Conservation (phyloP, 1,284 basidiomycete genomes). For the Chalciporus sp. region DNA sequence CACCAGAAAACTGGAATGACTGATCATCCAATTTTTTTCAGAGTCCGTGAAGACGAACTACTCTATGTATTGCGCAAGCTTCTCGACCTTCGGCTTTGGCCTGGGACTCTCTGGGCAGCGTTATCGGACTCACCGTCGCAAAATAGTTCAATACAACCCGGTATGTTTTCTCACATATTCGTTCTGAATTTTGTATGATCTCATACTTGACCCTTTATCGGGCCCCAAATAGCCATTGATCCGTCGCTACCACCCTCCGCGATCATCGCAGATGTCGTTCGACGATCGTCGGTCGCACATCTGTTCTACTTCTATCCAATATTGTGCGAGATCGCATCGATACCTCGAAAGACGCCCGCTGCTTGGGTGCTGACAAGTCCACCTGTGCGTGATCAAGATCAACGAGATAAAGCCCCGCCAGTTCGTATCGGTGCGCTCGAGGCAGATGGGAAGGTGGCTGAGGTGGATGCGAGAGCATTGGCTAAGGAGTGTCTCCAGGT, state of each 20-base stretch:
- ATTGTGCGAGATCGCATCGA: slow-evolving; percentile 76
- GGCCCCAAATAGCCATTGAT: slow-evolving; percentile 41
- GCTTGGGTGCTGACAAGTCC: slow-evolving; percentile 52
- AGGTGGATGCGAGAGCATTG: slow-evolving; percentile 67
- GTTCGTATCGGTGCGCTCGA: slow-evolving; percentile 30
- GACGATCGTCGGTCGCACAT: slow-evolving; percentile 75
- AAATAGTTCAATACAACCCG: slow-evolving; percentile 54
- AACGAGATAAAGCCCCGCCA: slow-evolving; percentile 11
- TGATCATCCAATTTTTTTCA: slow-evolving; percentile 33
- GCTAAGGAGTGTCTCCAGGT: slow-evolving; percentile 72
- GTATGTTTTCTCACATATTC: slow-evolving; percentile 38
- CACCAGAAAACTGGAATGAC: not conserved
- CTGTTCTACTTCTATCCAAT: slow-evolving; percentile 84
- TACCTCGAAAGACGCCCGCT: slow-evolving; percentile 64
- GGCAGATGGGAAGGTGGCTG: slow-evolving; percentile 39
- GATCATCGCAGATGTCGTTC: slow-evolving; percentile 67
- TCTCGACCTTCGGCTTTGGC: slow-evolving; percentile 68
- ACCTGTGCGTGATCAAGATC: not conserved
- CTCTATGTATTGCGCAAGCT: slow-evolving; percentile 82
- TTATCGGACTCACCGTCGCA: slow-evolving; percentile 63
- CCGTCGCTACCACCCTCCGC: slow-evolving; percentile 46
- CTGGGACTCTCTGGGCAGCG: slow-evolving; percentile 76
- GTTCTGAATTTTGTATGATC: not conserved
- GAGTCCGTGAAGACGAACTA: slow-evolving; percentile 88
- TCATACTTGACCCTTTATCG: too few species aligned